phyloP scores from a whole-genome alignment of 495 filamentous ascomycete species.

The Penicillium cosmopolitanum region DNA sequence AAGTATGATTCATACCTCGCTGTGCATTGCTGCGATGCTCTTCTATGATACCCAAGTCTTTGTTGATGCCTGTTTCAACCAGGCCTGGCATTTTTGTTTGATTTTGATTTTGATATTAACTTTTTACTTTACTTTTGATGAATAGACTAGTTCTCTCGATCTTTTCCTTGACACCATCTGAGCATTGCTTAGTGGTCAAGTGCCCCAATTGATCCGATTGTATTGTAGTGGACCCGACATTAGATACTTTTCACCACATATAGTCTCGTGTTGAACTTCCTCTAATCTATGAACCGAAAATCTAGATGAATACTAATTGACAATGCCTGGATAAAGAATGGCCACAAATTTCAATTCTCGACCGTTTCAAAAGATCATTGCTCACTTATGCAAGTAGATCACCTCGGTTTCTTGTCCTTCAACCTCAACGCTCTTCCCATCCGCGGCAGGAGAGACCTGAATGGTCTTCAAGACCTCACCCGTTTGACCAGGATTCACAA shows the following conservation, averaged over 20 bases:
- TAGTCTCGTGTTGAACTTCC: too few species aligned
- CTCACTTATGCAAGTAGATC: slow-evolving; percentile 11
- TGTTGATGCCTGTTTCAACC: slow-evolving; percentile 7
- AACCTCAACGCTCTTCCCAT: slow-evolving; percentile 17
- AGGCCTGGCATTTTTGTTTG: slow-evolving; percentile 1
- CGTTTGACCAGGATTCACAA: slow-evolving; percentile 41
- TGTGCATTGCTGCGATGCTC: slow-evolving; percentile 17
- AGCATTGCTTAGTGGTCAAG: too few species aligned
- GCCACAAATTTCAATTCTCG: too few species aligned
- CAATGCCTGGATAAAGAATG: too few species aligned
- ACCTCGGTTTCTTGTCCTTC: slow-evolving; percentile 25
- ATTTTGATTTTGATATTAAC: slow-evolving; percentile 4
- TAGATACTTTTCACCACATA: too few species aligned
- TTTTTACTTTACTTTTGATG: not conserved
- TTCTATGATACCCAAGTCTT: slow-evolving; percentile 36
- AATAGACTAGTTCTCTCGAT: not conserved
- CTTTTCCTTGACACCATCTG: not conserved
- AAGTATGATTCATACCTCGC: slow-evolving; percentile 1
- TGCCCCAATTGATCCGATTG: too few species aligned
- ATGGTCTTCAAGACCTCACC: slow-evolving; percentile 37
- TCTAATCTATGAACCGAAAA: too few species aligned
- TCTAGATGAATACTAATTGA: too few species aligned
- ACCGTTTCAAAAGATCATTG: not conserved
- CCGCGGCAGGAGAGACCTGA: slow-evolving; percentile 17
- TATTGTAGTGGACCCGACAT: too few species aligned